phyloP scores from a whole-genome alignment of 202 grass and related monocot genomes.

The Zizania palustris region DNA sequence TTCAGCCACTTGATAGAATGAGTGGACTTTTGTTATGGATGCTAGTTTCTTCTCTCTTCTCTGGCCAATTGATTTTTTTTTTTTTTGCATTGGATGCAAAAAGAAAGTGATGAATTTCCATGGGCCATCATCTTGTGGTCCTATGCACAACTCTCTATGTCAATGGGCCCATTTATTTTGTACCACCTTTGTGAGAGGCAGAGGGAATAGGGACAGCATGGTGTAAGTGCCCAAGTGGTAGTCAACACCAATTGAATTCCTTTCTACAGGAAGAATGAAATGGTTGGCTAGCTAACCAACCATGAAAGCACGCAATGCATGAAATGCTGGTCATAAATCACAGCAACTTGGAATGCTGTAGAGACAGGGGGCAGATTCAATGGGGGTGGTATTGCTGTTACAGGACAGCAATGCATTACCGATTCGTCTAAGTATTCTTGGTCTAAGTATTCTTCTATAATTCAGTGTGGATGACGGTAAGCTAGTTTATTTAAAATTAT shows the following conservation, averaged over 20 bases:
- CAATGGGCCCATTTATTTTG: slow-evolving; percentile 29
- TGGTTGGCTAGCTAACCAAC: slow-evolving; percentile 25
- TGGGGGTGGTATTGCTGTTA: not conserved
- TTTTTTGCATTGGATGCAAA: slow-evolving; percentile 12
- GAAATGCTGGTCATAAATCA: slow-evolving; percentile 36
- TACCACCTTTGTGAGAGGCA: slow-evolving; percentile 5
- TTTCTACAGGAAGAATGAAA: slow-evolving; percentile 41
- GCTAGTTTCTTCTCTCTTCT: not conserved
- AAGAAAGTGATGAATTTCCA: slow-evolving; percentile 12
- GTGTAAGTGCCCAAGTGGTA: not conserved
- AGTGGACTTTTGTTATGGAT: slow-evolving; percentile 36
- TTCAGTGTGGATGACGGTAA: too few relatives aligned
- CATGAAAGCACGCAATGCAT: slow-evolving; percentile 33
- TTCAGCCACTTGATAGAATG: slow-evolving; percentile 29
- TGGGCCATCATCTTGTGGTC: slow-evolving; percentile 11
- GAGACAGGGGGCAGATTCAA: too few relatives aligned
- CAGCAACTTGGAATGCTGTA: not conserved
- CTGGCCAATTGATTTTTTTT: not conserved
- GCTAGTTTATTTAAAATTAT: too few relatives aligned
- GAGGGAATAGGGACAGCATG: not conserved
- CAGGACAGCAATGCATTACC: too few relatives aligned
- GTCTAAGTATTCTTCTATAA: too few relatives aligned
- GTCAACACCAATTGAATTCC: slow-evolving; percentile 40
- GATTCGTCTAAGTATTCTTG: too few relatives aligned
- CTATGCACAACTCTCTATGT: slow-evolving; percentile 2